Base-by-base conservation (phyloP, 2,329 filamentous ascomycete genomes). In the Xylaria sp. region DNA sequence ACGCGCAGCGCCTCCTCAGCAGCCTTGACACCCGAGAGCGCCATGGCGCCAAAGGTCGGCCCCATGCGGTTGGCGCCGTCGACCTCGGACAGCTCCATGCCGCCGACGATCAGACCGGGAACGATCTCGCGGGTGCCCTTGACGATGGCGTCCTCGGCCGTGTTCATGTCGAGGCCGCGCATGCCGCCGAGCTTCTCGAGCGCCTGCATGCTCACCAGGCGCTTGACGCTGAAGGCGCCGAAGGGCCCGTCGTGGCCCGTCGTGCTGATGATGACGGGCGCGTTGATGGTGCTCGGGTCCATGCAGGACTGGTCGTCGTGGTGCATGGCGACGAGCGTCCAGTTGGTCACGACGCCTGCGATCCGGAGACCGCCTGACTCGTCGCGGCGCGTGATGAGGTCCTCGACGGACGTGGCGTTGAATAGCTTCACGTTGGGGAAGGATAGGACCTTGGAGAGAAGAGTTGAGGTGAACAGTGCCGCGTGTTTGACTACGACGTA, bases 281-380 rank as follows among this genome's bases (percentile, higher is more conserved):
- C 93, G 78, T 97, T 97, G 87, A 97, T 97, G 76, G 94, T 97
- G 88, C 96, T 97, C 73, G 94, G 94, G 80, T 97, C 94, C 94
- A 97, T 97, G 90, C 94, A 97, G 69, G 89, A 92, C 83, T 97
- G 93, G 79, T 95, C 92, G 78, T 94, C 91, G 80, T 94, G 92
- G 80, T 94, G 91, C 85, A 95, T 92, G 50, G 90, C 89, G 57
- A 97, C 94, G 30, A 97, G 87, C 0, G 94, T 97, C 94, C 94
- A 97, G 87, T 97, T 97, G 76, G 93, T 97, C 63, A 97, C 94
- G 1, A 97, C 94, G 75, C 94, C 94, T 9, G 93, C 92, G 72
- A 97, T 90, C 70, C 92, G 89, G 50, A 97, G 81, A 10, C 83
- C 82, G 2, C 82, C 81, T 1, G 81, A 82, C 41, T 81, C 78